A percentile compares a stretch with the other conserved stretches of the same genome.
Evolutionary conservation across 2,329 filamentous ascomycete species (phyloP).

Genomic region (Trichoderma atrobrunneum): DNA sequence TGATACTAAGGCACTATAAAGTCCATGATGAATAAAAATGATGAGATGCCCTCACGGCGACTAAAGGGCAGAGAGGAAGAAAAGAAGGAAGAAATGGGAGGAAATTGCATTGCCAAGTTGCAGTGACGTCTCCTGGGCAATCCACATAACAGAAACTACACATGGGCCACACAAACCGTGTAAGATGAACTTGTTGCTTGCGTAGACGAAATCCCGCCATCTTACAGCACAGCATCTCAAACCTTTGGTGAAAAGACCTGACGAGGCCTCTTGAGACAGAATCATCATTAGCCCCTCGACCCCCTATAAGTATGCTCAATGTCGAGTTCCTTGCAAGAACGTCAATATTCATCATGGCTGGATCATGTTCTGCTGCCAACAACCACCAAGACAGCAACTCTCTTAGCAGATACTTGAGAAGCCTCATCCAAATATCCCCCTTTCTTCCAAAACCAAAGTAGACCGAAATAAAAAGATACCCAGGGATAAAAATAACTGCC

Average conservation of each 20-base stretch:
- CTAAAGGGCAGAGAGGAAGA: not conserved
- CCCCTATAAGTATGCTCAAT: not conserved
- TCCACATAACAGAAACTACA: not conserved
- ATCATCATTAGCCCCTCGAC: not conserved
- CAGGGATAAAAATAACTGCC: not conserved
- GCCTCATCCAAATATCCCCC: not conserved
- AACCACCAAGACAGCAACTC: not conserved
- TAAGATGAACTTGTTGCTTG: too few relatives aligned
- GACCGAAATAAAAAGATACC: not conserved
- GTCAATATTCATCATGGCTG: not conserved
- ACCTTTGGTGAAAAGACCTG: too few relatives aligned
- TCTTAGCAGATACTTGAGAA: not conserved
- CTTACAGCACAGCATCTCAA: too few relatives aligned
- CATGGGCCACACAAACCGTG: too few relatives aligned
- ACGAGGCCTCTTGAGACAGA: not conserved
- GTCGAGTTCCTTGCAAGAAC: not conserved
- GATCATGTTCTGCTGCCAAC: not conserved
- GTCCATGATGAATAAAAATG: not conserved
- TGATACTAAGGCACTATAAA: not conserved
- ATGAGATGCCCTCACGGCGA: not conserved
- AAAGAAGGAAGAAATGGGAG: not conserved
- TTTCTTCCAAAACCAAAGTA: not conserved
- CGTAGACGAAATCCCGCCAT: not conserved
- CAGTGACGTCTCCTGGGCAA: not conserved
- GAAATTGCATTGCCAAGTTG: not conserved